Percentiles rank a stretch among this genome's conserved stretches.
Conservation (phyloP, 2,329 filamentous ascomycete species). For the Dactylellina drechsleri region DNA sequence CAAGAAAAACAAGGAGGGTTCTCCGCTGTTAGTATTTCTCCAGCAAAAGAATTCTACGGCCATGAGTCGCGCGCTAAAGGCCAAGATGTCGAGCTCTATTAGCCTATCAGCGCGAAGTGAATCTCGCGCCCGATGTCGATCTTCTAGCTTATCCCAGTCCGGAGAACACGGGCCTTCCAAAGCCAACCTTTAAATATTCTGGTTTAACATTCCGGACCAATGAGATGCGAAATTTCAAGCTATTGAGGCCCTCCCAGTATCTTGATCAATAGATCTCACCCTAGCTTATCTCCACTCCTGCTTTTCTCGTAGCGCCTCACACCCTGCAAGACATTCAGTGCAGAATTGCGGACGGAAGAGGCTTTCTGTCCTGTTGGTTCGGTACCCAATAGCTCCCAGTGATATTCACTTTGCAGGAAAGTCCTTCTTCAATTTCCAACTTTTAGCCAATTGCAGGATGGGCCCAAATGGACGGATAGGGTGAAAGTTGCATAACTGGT, state of each 20-base stretch:
- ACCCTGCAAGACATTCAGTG: conserved; percentile 42
- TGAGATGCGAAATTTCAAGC: conserved; percentile 22
- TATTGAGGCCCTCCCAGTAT: not conserved
- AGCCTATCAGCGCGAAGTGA: conserved; percentile 37
- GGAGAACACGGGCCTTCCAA: conserved; percentile 17
- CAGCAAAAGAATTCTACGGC: conserved; percentile 9
- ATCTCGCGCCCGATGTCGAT: conserved; percentile 18
- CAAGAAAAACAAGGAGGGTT: not conserved
- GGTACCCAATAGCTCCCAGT: conserved; percentile 25
- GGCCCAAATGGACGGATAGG: conserved; percentile 10
- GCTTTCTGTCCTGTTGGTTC: conserved; percentile 47
- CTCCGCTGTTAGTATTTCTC: not conserved
- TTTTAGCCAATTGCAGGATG: conserved; percentile 25
- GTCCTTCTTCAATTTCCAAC: conserved; percentile 32
- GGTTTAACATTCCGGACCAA: conserved; percentile 33
- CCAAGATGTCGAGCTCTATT: conserved; percentile 7
- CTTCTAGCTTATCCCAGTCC: conserved; percentile 36
- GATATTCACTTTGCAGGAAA: conserved; percentile 10
- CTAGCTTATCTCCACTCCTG: conserved; percentile 6
- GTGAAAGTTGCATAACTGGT: conserved; percentile 28
- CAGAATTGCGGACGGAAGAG: conserved; percentile 51
- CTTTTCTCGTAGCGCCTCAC: conserved; percentile 34
- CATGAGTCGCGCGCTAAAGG: conserved; percentile 52
- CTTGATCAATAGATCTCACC: not conserved
- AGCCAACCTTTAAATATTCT: conserved; percentile 1